Conservation (phyloP, 1,284 basidiomycete species). For the Meira nashicola region DNA sequence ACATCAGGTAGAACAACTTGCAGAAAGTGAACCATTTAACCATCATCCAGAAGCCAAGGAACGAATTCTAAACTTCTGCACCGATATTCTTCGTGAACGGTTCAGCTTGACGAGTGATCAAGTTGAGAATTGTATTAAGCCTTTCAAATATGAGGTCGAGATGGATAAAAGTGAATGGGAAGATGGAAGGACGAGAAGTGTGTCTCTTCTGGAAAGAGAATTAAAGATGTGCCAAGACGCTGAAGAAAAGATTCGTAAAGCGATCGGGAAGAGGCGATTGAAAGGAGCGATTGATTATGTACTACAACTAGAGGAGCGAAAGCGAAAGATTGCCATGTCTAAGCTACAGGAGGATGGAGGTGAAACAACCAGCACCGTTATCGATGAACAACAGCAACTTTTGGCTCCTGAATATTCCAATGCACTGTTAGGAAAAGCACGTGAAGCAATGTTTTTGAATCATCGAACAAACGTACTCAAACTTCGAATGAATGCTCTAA, state of each 20-base stretch:
- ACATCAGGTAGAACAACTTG: constrained; percentile 77
- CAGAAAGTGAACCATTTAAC: constrained; percentile 79
- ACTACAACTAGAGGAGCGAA: constrained; percentile 72
- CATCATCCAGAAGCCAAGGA: constrained; percentile 82
- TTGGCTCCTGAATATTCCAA: constrained; percentile 67
- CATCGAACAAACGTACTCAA: constrained; percentile 78
- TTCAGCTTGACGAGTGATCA: constrained; percentile 91
- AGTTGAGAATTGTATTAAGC: constrained; percentile 99
- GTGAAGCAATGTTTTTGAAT: constrained; percentile 80
- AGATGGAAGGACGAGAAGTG: constrained; percentile 67
- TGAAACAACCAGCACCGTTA: neutral
- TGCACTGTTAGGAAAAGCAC: constrained; percentile 63
- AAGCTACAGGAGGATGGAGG: neutral
- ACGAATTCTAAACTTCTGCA: constrained; percentile 82
- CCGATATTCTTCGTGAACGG: constrained; percentile 83
- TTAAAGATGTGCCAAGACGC: constrained; percentile 77
- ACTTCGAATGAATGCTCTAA: constrained; percentile 74
- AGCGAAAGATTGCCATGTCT: constrained; percentile 62
- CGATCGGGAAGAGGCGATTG: constrained; percentile 77
- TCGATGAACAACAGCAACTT: constrained; percentile 54
- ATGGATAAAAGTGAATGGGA: constrained; percentile 85
- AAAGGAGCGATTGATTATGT: constrained; percentile 76
- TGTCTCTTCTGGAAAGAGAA: constrained; percentile 78
- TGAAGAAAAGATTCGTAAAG: constrained; percentile 74
- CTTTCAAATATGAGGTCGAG: constrained; percentile 88